Base-by-base conservation (phyloP, 2,329 filamentous ascomycete genomes). In the Apiospora marii region DNA sequence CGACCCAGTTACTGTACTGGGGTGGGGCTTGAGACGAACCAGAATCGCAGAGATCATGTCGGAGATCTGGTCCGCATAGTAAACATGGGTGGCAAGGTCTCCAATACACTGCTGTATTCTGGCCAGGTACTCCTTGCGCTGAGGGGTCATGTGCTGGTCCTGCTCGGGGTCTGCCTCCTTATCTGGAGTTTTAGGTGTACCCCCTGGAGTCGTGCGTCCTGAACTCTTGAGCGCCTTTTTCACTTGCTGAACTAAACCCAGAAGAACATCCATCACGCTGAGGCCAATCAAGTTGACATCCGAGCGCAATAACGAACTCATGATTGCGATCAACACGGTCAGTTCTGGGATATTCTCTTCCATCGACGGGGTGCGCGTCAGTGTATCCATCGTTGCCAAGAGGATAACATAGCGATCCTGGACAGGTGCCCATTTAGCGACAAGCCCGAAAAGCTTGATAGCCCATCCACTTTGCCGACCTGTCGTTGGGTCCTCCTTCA, bases 31-130 rank as follows among this genome's bases (percentile, higher is more conserved):
- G 43, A 98, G 87, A 27, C 94, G 92, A 43, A 89, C 85, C 22
- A 98, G 84, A 64, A 98, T 92, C 0, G 94, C 91, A 27, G 91
- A 89, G 70, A 98, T 91, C 94, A 98, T 98, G 82, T 99, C 96
- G 1, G 93, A 92, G 71, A 98, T 94, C 82, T 99, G 96, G 77
- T 98, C 96, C 1, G 94, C 94, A 81, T 99, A 99, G 85, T 99
- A 99, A 44, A 98, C 92, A 79, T 99, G 96, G 0, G 94, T 98
- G 2, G 95, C 95, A 41, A 99, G 86, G 80, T 95, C 91, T n/a
- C 94, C 94, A 74, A 98, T 95, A 82, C 94, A 97, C 76, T 90
- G 88, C 80, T 96, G 92, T 22, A 98, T 87, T 44, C 92, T 89
- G 46, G 86, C 82, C 41, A 98, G 84, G 22, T 98, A 86, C 76